Base-by-base conservation (phyloP, 2,329 filamentous ascomycete species). In the Chrysoporthe austroafricana region DNA sequence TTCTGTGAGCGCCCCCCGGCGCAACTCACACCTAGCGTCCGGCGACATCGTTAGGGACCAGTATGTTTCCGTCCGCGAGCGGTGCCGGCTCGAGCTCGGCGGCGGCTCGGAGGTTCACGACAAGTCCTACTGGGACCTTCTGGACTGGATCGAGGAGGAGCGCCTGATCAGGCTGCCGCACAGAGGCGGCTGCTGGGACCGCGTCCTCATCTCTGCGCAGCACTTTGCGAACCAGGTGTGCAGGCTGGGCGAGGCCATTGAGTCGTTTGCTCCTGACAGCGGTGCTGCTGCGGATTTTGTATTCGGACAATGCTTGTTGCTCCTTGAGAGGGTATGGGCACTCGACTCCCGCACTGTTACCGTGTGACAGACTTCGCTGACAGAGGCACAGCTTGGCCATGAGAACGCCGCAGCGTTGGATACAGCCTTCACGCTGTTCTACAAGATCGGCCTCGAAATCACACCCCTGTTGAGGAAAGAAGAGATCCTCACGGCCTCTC, bases 261-360 rank as follows among this genome's bases (percentile, higher is more conserved):
- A 62, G 44, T 48, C 44, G 9, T 62, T 62, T 62, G 59, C 43
- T 18, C 59, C 59, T 3, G 43, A 48, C 13, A 62, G 59, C 44
- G 14, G 11, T 11, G 59, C 43, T 39, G 59, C 59, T 6, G 50
- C 59, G 26, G 42, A 50, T 18, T 36, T 62, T n/a, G 59, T 62
- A 13, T 62, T 62, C 50, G 59, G 59, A 7, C 59, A 62, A 26
- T 62, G 59, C 59, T 48, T 62, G 59, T 46, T 62, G 9, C 42
- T 62, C 6, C 59, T 62, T 34, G 26, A 62, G 6, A 48, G 34
- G 59, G 59, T 62, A 62, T 62, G 44, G 4, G 18, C 36, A 6
- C 42, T 44, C 21, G 7, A 14, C 13, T 44, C 6, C 16, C n/a
- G 6, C 11, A 1, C 36, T 57, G 2, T 6, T 4, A 39, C 36